Evolutionary conservation across 2,329 filamentous ascomycete species (phyloP).

Genomic region (Cladorrhinum sp.): DNA sequence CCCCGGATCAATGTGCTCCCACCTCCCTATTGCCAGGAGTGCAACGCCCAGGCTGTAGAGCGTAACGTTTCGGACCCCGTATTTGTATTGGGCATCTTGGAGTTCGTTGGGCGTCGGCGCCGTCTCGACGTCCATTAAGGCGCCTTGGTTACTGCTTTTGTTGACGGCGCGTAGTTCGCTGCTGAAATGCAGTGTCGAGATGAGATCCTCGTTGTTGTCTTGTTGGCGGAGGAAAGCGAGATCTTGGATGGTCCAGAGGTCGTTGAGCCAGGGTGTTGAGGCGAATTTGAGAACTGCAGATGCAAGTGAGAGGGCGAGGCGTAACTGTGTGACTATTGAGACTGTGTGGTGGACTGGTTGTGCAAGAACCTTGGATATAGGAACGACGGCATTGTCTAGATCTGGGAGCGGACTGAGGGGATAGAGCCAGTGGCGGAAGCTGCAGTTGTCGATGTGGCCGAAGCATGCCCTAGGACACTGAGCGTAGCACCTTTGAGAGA

Average conservation of each 20-base stretch:
- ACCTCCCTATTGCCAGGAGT: conserved; percentile 8
- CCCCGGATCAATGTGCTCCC: conserved; percentile 3
- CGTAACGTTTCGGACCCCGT: conserved; percentile 4
- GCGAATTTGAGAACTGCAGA: conserved; percentile 12
- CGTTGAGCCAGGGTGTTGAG: conserved; percentile 14
- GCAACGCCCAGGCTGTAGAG: conserved; percentile 9
- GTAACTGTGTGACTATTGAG: conserved; percentile 8
- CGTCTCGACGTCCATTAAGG: conserved; percentile 7
- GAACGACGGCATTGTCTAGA: background rate
- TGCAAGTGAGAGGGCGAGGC: conserved; percentile 7
- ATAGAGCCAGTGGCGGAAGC: background rate
- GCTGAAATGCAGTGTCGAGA: background rate
- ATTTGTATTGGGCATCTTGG: conserved; percentile 5
- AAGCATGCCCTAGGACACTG: background rate
- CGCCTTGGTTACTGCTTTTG: background rate
- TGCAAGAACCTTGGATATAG: background rate
- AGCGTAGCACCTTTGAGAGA: background rate
- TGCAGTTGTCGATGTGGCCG: background rate
- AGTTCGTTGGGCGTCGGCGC: background rate
- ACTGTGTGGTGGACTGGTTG: conserved; percentile 1
- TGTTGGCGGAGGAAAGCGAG: conserved; percentile 6
- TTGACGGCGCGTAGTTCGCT: background rate
- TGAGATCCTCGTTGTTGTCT: background rate
- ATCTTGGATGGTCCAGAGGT: conserved; percentile 10
- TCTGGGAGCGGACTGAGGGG: background rate